Evolutionary conservation across 106 monocot species (phyloP), one percentile per base, ranked within the genome.

Genomic region (Dendrobium huoshanense): DNA sequence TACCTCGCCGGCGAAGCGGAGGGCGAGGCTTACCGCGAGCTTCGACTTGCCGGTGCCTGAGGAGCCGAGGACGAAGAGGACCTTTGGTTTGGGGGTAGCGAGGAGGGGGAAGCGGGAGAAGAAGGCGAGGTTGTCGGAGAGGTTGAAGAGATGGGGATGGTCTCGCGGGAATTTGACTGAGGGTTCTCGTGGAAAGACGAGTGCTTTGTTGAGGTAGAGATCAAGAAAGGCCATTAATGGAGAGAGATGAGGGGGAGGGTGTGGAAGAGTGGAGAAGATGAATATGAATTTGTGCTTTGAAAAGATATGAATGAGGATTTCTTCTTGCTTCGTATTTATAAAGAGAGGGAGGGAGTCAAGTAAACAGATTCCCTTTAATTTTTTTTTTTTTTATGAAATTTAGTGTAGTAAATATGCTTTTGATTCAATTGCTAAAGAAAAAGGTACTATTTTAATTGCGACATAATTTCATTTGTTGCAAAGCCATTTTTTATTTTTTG

Each of bases 11-110:
- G n/a, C 41, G 37, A 88, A 88, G 58, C 49, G 77, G 72, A 13
- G 17, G 29, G 90, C 90, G 27, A 93, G 86, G 81, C 79, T 82
- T 47, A 93, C 81, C 67, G 92, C 82, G 8, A 93, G 85, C 77
- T 84, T 82, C 1, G 92, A 88, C 44, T 93, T 93, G 13, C 92
- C 92, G 31, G 88, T 86, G 45, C 88, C 92, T 7, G 92, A 88
- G 2, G 90, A 83, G 13, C 92, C 92, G 75, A 93, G 76, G 55
- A 84, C 76, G 24, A 84, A 84, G 37, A 84, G 27, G 15, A 64
- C 82, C 49, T 77, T 77, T 4, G 55, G 13, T 22, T 15, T 68
- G 9, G 54, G 4, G 1, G 54, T 22, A 33, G 56, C 27, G 19
- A 13, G 10, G 0, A 73, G 48, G 73, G 56, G 45, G 33, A 24